Base-by-base conservation (phyloP, 2,329 filamentous ascomycete species). In the Blastomyces percursus region DNA sequence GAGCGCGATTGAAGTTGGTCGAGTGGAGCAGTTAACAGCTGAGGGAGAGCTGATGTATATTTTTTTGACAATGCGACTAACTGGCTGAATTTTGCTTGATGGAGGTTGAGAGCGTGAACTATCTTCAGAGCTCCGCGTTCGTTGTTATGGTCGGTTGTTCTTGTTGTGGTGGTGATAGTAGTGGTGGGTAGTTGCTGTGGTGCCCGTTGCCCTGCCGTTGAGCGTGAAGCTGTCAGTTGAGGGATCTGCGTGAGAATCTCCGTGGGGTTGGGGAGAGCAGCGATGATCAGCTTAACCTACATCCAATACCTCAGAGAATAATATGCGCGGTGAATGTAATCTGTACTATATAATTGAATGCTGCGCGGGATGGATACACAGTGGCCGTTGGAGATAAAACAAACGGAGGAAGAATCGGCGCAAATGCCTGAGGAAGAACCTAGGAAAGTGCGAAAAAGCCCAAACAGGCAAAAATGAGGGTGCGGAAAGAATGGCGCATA, bases 391-490 rank as follows among this genome's bases (percentile, higher is more conserved):
- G 38, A 58, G 12, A 11, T 42, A 30, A 32, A 55, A 11, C 14
- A 50, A 44, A 0, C 24, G 21, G 12, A 56, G 54, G 9, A 35
- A 40, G 35, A 35, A 56, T 19, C 30, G 14, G 40, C 7, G 19
- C 44, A n/a, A 46, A 21, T 19, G 6, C 12, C 5, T 8, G 14
- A 46, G 6, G 19, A n/a, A 51, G 48, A 30, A 30, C 14, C 11
- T 50, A 1, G 21, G 27, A 30, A 27, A 14, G 21, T 19, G 6
- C 24, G 5, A 11, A 42, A 24, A 24, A 21, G 21, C 54, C 54
- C 35, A 57, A 57, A 44, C 16, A 44, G 56, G 56, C 24, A 59
- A 59, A 59, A 30, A 12, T 46, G 38, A 59, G 24, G 56, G 12
- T 58, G 55, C 14, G 27, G 54, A 56, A 40, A 9, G 35, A 56